These are phyloP conservation scores for Coriaria nepalensis DNA, from an alignment of 306 rosid genomes.

Conservation along the genomic window DNA sequence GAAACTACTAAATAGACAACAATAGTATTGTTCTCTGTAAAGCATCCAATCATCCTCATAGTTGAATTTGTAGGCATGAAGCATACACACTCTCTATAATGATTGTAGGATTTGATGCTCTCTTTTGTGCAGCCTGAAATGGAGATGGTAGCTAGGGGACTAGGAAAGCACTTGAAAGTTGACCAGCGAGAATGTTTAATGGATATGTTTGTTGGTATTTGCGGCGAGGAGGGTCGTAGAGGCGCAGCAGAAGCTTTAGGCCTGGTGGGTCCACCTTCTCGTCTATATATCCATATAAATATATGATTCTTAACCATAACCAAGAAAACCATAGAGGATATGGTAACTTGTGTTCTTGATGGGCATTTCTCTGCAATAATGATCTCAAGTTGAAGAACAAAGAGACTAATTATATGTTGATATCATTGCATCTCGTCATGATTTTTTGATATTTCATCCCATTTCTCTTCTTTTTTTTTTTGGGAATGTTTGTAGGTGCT, in stretches of 20 bases:
- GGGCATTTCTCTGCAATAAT: no score
- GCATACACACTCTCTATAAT: not conserved
- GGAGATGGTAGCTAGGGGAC: constrained; percentile 89
- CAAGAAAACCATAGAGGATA: no score
- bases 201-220: constrained; percentile 46
- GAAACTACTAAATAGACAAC: not conserved
- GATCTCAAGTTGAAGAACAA: no score
- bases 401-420: no score
- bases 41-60: not conserved
- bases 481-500: no score
- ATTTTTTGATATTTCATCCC: no score
- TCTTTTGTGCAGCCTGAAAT: constrained; percentile 63
- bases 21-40: not conserved
- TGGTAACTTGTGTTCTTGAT: no score
- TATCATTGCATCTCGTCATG: no score
- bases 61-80: not conserved
- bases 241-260: constrained; percentile 79
- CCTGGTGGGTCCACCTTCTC: constrained; percentile 32
- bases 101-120: constrained; percentile 2
- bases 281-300: no score
- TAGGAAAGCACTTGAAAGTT: constrained; percentile 61
- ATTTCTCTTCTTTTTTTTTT: no score
- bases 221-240: constrained; percentile 43
- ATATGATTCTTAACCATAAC: no score
- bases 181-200: constrained; percentile 63